Conservation (phyloP, 768 basidiomycete species). For the Filobasidium floriforme region DNA sequence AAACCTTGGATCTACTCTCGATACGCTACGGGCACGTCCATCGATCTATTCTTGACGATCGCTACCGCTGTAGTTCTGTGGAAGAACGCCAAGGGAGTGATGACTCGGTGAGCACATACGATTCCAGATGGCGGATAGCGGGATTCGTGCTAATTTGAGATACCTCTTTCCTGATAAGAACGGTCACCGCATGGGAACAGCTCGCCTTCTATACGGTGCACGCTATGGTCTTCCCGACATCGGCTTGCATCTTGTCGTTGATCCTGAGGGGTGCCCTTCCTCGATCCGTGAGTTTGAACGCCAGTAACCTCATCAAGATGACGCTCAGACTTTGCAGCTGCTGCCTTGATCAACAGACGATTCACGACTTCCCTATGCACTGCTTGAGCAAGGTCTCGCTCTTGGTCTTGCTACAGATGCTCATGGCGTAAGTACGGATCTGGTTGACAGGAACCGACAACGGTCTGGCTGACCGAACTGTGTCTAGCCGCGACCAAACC, state of each 20-base stretch:
- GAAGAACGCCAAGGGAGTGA: not conserved
- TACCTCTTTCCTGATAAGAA: not conserved
- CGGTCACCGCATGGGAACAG: not conserved
- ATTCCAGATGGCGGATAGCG: not conserved
- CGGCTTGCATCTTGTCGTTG: not conserved
- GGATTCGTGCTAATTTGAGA: not conserved
- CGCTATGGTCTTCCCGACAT: not conserved
- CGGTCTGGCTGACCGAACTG: not conserved
- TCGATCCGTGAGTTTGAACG: not conserved
- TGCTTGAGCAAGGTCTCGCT: conserved; percentile 3
- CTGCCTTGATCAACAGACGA: not conserved
- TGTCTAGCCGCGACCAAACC: not conserved
- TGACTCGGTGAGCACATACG: not conserved
- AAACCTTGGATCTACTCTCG: not conserved
- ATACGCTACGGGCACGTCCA: not conserved
- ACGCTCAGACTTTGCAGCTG: not conserved
- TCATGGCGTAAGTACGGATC: not conserved
- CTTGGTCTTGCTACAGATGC: not conserved
- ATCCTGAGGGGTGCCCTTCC: not conserved
- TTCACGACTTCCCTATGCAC: not conserved
- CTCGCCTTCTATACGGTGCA: conserved; percentile 2
- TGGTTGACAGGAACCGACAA: not conserved
- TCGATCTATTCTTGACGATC: not conserved
- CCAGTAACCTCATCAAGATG: not conserved
- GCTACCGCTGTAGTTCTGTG: not conserved